A percentile compares a stretch with the other conserved stretches of the same genome.
These are phyloP conservation scores for Albophoma yamanashiensis DNA, from an alignment of 2,329 filamentous ascomycete species.

Conservation along the genomic window DNA sequence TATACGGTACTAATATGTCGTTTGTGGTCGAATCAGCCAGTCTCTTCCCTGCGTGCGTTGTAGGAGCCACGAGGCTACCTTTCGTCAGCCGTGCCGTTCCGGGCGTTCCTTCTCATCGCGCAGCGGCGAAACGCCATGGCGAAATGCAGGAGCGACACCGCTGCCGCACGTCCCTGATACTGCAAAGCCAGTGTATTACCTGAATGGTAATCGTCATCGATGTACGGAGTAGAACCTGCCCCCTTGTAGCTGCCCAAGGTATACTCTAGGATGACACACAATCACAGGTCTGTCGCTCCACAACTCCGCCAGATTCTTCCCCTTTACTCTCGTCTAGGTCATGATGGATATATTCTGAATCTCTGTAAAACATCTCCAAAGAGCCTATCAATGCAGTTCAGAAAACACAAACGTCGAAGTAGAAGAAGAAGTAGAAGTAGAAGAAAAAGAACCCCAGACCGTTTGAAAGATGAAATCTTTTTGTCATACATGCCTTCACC, in stretches of 20 bases:
- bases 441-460: slow-evolving; percentile 11
- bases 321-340: background rate
- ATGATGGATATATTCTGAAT: background rate
- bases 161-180: background rate
- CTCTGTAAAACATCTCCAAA: background rate
- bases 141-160: background rate
- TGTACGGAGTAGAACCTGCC: background rate
- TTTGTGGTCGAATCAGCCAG: background rate
- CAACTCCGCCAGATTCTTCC: background rate
- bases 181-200: background rate
- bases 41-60: background rate
- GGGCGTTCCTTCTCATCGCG: background rate
- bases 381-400: background rate
- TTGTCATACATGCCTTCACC: slow-evolving; percentile 22
- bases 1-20: background rate
- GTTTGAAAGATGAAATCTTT: slow-evolving; percentile 15
- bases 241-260: background rate
- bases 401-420: slow-evolving; percentile 6
- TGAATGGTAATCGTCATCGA: background rate
- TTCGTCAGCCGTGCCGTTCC: too few species aligned
- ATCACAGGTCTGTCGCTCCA: background rate
- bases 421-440: too few species aligned
- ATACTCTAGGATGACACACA: background rate
- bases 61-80: too few species aligned
- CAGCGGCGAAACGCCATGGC: background rate